Evolutionary conservation across 257 asterid genomes (phyloP).

Genomic region (Petunia axillaris): DNA sequence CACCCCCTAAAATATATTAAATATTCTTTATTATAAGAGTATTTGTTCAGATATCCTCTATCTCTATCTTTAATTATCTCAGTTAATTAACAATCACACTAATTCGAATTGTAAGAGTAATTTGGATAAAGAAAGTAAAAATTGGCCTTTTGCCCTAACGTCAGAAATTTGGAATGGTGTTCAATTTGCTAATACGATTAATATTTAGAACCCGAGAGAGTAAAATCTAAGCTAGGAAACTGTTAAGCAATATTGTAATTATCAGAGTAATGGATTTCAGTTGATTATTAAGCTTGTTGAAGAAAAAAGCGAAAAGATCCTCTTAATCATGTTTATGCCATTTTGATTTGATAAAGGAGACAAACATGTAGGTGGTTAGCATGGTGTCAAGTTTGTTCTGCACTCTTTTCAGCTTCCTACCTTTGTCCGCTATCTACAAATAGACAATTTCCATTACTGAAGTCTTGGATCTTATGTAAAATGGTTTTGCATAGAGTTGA

Average conservation of each 20-base stretch:
- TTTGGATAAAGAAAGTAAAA: constrained; percentile 10
- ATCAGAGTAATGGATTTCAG: constrained; percentile 1
- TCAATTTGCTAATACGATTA: too few species aligned
- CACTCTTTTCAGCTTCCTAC: constrained; percentile 28
- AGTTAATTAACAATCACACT: too few species aligned
- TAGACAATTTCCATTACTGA: background rate
- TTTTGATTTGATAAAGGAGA: background rate
- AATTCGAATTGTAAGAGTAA: too few species aligned
- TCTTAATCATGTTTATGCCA: background rate
- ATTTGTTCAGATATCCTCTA: too few species aligned
- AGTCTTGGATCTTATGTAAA: background rate
- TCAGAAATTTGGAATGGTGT: too few species aligned
- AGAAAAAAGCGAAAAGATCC: constrained; percentile 21
- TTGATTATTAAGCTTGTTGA: constrained; percentile 19
- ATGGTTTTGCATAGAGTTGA: background rate
- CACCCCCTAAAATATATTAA: too few species aligned
- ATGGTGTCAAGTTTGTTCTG: constrained; percentile 31
- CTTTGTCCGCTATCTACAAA: constrained; percentile 4
- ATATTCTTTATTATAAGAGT: too few species aligned
- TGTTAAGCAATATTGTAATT: constrained; percentile 35
- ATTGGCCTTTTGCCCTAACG: background rate
- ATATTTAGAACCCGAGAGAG: too few species aligned
- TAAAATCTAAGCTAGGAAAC: too few species aligned
- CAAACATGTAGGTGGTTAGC: constrained; percentile 12
- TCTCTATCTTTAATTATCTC: too few species aligned